phyloP scores from a whole-genome alignment of 257 asterid species.

The Nicotiana tabacum region DNA sequence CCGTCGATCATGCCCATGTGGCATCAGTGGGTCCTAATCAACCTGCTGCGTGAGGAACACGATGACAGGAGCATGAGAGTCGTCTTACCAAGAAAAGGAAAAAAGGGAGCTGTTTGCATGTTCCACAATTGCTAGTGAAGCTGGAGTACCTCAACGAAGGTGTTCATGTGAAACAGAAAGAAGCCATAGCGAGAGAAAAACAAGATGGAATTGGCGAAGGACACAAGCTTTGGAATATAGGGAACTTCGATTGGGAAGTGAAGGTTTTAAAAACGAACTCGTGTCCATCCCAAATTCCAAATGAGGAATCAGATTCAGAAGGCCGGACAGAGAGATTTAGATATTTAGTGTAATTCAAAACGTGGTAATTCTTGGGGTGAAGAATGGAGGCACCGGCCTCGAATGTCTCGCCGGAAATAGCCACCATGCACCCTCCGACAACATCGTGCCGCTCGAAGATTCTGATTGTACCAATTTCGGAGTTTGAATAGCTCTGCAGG shows the following conservation, averaged over 20 bases:
- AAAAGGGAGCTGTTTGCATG: no score
- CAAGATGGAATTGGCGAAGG: constrained; percentile 52
- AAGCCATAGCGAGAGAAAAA: constrained; percentile 62
- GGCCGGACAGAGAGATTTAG: constrained; percentile 40
- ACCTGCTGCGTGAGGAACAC: no score
- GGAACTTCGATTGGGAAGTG: constrained; percentile 36
- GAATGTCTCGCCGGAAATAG: constrained; percentile 68
- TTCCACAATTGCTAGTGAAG: not conserved
- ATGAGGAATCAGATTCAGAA: constrained; percentile 32
- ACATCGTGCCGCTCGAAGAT: constrained; percentile 61
- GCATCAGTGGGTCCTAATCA: no score
- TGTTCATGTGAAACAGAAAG: constrained; percentile 66
- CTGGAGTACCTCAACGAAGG: constrained; percentile 58
- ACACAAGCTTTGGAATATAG: constrained; percentile 47
- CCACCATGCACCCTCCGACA: constrained; percentile 90
- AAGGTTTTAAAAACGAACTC: constrained; percentile 64
- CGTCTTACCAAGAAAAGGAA: no score
- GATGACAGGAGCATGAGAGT: no score
- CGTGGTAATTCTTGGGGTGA: constrained; percentile 87
- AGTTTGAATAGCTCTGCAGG: constrained; percentile 72
- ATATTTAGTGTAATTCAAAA: constrained; percentile 42
- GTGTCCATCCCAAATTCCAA: constrained; percentile 84
- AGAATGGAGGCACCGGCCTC: constrained; percentile 95
- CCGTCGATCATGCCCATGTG: no score
- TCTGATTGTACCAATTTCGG: constrained; percentile 32